Evolutionary conservation across 2,329 filamentous ascomycete species (phyloP).

Genomic region (Colletotrichum sp.): DNA sequence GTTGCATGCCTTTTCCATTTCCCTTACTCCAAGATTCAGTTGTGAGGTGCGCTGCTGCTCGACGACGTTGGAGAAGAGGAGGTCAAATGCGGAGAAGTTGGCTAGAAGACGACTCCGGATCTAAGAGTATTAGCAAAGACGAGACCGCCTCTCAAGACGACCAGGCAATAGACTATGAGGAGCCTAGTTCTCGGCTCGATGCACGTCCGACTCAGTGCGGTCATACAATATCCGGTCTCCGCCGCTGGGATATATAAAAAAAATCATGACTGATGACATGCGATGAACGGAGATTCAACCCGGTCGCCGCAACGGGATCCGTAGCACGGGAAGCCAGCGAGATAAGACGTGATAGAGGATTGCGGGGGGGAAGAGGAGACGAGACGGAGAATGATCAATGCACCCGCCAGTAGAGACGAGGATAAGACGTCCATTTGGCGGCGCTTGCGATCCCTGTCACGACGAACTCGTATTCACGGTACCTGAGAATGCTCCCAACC

Average conservation of each 20-base stretch:
- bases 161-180: not conserved
- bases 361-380: constrained; percentile 12
- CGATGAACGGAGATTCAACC: not conserved
- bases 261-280: constrained; percentile 11
- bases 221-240: not conserved
- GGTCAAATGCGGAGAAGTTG: constrained; percentile 3
- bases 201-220: not conserved
- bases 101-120: not conserved
- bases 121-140: not conserved
- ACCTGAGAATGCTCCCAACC: not conserved
- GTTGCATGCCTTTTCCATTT: not conserved
- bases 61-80: constrained; percentile 11
- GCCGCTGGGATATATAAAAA: not conserved
- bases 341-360: constrained; percentile 23
- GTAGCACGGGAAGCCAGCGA: constrained; percentile 19
- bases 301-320: not conserved
- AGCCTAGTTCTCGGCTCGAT: not conserved
- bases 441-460: constrained; percentile 17
- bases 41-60: not conserved
- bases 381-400: constrained; percentile 19
- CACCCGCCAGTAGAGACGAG: constrained; percentile 10
- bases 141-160: not conserved
- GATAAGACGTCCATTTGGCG: constrained; percentile 1
- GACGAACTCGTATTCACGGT: constrained; percentile 17
- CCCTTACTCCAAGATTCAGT: not conserved